Base-by-base conservation (phyloP, 176 grass and related monocot genomes). In the Lolium rigidum region DNA sequence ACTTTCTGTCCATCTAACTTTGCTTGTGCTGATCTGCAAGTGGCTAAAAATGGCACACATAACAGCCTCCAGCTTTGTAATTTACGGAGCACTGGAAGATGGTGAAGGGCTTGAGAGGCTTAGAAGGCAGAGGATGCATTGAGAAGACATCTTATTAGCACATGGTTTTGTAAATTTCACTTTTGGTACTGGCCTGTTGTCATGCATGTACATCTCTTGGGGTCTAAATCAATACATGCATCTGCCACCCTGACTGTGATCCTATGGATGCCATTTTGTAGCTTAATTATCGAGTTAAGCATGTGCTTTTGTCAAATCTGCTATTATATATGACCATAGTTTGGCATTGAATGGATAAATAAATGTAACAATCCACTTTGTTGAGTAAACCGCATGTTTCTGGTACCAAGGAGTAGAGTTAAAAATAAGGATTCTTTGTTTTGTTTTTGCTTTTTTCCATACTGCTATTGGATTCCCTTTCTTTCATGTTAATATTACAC, bases 31-130 rank as follows among this genome's bases (percentile, higher is more conserved):
- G n/a, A n/a, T n/a, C n/a, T n/a, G n/a, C n/a, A n/a, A n/a, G n/a
- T n/a, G n/a, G n/a, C n/a, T n/a, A n/a, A n/a, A n/a, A n/a, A n/a
- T n/a, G n/a, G n/a, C n/a, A n/a, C n/a, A n/a, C n/a, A n/a, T n/a
- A n/a, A n/a, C n/a, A n/a, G n/a, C n/a, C n/a, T n/a, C n/a, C n/a
- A n/a, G n/a, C n/a, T n/a, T n/a, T n/a, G 88, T 85, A n/a, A n/a
- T n/a, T n/a, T 0, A 73, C 92, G 78, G 92, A 94, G 90, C 94
- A 93, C 41, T 98, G 97, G 97, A 90, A 92, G 35, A 93, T 93
- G 88, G 87, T 92, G 9, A 96, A 91, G 86, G 97, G 79, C 65
- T 99, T 76, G 97, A 99, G 71, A 91, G 90, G 83, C 88, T 93
- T 70, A 91, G 94, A 88, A 94, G 91, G 87, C 84, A 92, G 78